phyloP scores from a whole-genome alignment of 2,329 filamentous ascomycete genomes.

The Helotiales sp. region DNA sequence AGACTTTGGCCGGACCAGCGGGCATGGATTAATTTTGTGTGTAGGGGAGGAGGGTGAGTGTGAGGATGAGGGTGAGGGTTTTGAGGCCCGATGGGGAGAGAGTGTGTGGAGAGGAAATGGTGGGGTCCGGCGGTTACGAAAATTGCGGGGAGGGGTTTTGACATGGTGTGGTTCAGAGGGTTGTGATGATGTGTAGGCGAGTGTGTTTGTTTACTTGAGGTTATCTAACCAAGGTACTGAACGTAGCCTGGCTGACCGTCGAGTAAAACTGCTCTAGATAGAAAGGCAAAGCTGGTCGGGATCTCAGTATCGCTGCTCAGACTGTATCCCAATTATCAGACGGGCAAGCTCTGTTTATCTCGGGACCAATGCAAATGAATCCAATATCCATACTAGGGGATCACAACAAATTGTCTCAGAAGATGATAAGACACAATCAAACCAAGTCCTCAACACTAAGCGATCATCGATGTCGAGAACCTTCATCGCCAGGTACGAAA shows the following conservation, averaged over 20 bases:
- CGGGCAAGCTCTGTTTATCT: neutral
- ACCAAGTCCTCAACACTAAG: neutral
- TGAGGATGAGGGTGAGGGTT: constrained; percentile 33
- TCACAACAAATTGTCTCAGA: neutral
- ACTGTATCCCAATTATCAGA: neutral
- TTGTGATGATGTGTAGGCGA: neutral
- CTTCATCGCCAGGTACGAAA: neutral
- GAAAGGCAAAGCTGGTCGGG: constrained; percentile 1
- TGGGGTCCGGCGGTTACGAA: constrained; percentile 20
- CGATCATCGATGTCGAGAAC: neutral
- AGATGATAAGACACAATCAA: neutral
- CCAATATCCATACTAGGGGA: neutral
- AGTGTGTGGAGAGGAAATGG: constrained; percentile 13
- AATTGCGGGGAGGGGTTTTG: neutral
- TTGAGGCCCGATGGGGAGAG: constrained; percentile 27
- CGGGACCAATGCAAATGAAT: too few relatives aligned
- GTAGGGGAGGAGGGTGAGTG: constrained; percentile 35
- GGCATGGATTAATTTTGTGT: constrained; percentile 38
- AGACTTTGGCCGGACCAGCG: constrained; percentile 39
- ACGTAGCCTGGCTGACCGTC: neutral
- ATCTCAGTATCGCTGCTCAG: neutral
- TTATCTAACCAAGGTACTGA: too few relatives aligned
- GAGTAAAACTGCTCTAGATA: too few relatives aligned
- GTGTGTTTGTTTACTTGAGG: neutral
- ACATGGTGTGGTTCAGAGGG: neutral